Percentiles rank a stretch among this genome's conserved stretches.
These are phyloP conservation scores for Cladophialophora chaetospira DNA, from an alignment of 2,329 filamentous ascomycete species.

Conservation along the genomic window DNA sequence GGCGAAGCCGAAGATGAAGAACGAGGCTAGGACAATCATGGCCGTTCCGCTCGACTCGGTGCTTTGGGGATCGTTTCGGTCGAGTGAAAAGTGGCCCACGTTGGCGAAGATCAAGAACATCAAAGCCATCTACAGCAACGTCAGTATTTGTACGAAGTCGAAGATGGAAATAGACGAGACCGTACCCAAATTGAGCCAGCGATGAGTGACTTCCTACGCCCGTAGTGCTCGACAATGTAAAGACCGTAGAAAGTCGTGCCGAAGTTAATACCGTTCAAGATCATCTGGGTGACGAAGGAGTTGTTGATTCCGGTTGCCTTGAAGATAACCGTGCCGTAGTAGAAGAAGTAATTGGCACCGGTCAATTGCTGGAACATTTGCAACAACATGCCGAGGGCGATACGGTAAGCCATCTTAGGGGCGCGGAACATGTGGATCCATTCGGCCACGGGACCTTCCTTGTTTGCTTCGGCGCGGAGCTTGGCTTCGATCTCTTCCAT, in stretches of 20 bases:
- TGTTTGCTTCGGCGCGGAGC: slow-evolving; percentile 54
- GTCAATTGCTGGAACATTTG: slow-evolving; percentile 53
- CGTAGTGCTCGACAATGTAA: slow-evolving; percentile 79
- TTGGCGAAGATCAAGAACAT: slow-evolving; percentile 69
- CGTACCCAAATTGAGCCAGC: too few species aligned
- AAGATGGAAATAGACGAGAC: too few species aligned
- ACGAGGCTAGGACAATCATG: slow-evolving; percentile 72
- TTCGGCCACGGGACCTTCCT: slow-evolving; percentile 42
- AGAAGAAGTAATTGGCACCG: slow-evolving; percentile 55
- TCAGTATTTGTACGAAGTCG: too few species aligned
- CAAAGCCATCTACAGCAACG: slow-evolving; percentile 75
- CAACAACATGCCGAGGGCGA: slow-evolving; percentile 47
- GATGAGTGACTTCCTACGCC: slow-evolving; percentile 77
- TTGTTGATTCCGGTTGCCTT: slow-evolving; percentile 65
- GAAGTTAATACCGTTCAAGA: slow-evolving; percentile 88
- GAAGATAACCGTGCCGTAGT: slow-evolving; percentile 64
- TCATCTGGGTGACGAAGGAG: slow-evolving; percentile 77
- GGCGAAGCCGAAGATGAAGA: slow-evolving; percentile 79
- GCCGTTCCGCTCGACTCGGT: slow-evolving; percentile 60
- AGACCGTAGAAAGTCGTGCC: slow-evolving; percentile 83
- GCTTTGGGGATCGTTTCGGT: slow-evolving; percentile 43
- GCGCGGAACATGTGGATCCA: slow-evolving; percentile 51
- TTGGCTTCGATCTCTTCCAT: slow-evolving; percentile 61
- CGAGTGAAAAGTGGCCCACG: slow-evolving; percentile 52
- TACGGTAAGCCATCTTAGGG: slow-evolving; percentile 52